phyloP scores from a whole-genome alignment of 2,329 filamentous ascomycete species.

The Epichloe hybrida region DNA sequence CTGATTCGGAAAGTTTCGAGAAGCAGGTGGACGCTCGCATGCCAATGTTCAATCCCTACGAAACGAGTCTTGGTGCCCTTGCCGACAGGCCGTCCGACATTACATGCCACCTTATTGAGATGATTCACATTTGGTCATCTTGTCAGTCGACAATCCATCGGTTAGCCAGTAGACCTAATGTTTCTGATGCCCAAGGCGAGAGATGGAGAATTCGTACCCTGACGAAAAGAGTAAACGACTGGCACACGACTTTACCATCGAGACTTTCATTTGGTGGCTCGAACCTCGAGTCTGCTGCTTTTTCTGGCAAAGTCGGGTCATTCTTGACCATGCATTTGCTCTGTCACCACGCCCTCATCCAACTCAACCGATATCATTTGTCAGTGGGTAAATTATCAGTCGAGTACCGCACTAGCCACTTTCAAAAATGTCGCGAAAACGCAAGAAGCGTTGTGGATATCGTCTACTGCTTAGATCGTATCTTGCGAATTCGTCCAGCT shows the following conservation, averaged over 20 bases:
- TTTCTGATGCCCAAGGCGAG: conserved; percentile 17
- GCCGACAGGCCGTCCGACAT: conserved; percentile 26
- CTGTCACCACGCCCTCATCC: conserved; percentile 51
- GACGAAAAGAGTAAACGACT: conserved; percentile 39
- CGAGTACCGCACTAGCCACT: conserved; percentile 29
- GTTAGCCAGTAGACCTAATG: conserved; percentile 16
- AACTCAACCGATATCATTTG: conserved; percentile 48
- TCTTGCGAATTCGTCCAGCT: conserved; percentile 19
- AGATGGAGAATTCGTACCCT: conserved; percentile 29
- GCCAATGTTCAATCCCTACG: conserved; percentile 46
- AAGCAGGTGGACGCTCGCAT: conserved; percentile 40
- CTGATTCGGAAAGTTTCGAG: conserved; percentile 47
- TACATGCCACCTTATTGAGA: conserved; percentile 48
- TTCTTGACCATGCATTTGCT: conserved; percentile 53
- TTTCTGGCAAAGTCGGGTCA: conserved; percentile 38
- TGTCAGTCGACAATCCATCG: conserved; percentile 45
- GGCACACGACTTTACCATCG: conserved; percentile 42
- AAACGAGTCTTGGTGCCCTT: conserved; percentile 11
- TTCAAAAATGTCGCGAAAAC: conserved; percentile 35
- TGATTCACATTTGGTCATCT: conserved; percentile 52
- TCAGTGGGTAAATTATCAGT: conserved; percentile 23
- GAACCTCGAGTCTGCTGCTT: conserved; percentile 44
- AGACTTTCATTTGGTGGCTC: conserved; percentile 38
- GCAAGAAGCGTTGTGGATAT: conserved; percentile 39
- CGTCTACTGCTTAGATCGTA: conserved; percentile 25